Conservation (phyloP, 208 protist species). For the Leishmania mexicana region DNA sequence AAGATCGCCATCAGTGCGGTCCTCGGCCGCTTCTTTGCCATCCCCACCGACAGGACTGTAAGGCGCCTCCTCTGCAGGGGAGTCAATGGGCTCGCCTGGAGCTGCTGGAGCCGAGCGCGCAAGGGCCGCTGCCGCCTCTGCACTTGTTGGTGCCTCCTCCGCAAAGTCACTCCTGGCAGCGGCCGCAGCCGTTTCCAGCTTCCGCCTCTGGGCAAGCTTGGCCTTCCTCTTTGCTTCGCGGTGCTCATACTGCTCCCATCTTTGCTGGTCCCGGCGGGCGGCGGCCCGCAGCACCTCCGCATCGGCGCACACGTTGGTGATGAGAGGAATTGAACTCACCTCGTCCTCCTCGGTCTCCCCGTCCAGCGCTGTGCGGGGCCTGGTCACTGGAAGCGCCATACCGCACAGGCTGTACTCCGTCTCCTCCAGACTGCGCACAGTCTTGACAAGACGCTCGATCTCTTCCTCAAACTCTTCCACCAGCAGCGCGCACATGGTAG, state of each 20-base stretch:
- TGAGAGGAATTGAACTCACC: constrained; percentile 14
- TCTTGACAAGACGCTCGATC: constrained; percentile 53
- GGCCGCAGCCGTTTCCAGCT: neutral
- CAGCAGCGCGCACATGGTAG: constrained; percentile 51
- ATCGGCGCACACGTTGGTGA: constrained; percentile 36
- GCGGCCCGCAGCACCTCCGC: constrained; percentile 37
- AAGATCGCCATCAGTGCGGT: neutral
- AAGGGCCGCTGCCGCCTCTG: neutral
- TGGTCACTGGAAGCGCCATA: constrained; percentile 16
- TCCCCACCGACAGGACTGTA: neutral
- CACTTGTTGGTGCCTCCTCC: neutral
- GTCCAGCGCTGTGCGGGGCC: neutral
- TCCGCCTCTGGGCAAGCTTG: constrained; percentile 6
- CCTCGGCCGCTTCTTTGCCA: neutral
- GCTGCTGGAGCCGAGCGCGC: neutral
- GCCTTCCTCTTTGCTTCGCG: constrained; percentile 14
- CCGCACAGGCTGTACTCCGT: constrained; percentile 68
- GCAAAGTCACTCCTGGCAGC: neutral
- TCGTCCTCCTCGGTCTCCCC: constrained; percentile 21
- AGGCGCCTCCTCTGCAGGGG: neutral
- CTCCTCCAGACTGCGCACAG: constrained; percentile 40
- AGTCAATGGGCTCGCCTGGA: neutral
- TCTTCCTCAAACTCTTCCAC: constrained; percentile 75
- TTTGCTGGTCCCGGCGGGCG: constrained; percentile 37
- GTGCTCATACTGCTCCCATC: constrained; percentile 45